Percentiles rank a stretch among this genome's conserved stretches.
Evolutionary conservation across 2,329 filamentous ascomycete genomes (phyloP).

Genomic region (Leptographium wingfieldii): DNA sequence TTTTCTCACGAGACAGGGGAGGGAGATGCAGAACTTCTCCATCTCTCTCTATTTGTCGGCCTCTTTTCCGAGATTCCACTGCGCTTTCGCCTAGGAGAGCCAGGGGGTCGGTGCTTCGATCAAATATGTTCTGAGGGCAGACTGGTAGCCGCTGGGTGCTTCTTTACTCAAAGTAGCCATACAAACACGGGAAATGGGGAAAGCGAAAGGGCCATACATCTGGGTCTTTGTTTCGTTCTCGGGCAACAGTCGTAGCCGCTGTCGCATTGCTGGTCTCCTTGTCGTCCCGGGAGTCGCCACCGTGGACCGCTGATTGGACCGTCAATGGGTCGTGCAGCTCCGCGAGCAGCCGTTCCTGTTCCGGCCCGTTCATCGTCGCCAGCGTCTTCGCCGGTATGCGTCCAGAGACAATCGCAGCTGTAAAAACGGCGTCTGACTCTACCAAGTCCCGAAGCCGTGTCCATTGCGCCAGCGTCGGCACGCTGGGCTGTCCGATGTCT

Average conservation of each 20-base stretch:
- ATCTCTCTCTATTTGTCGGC: neutral
- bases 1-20: neutral
- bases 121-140: neutral
- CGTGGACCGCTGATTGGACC: neutral
- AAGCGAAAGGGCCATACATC: conserved; percentile 6
- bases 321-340: neutral
- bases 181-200: neutral
- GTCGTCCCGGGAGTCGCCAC: neutral
- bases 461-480: conserved; percentile 19
- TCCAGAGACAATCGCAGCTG: conserved; percentile 17
- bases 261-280: neutral
- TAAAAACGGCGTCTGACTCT: conserved; percentile 15
- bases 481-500: neutral
- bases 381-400: conserved; percentile 12
- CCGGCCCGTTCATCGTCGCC: neutral
- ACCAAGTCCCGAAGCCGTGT: conserved; percentile 6
- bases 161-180: neutral
- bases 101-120: neutral
- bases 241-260: neutral
- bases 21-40: neutral
- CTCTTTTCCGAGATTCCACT: neutral
- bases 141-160: neutral
- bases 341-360: neutral
- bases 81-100: neutral
- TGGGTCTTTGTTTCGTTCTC: conserved; percentile 1